Evolutionary conservation across 495 filamentous ascomycete genomes (phyloP).

Genomic region (Massariosphaeria phaeospora): DNA sequence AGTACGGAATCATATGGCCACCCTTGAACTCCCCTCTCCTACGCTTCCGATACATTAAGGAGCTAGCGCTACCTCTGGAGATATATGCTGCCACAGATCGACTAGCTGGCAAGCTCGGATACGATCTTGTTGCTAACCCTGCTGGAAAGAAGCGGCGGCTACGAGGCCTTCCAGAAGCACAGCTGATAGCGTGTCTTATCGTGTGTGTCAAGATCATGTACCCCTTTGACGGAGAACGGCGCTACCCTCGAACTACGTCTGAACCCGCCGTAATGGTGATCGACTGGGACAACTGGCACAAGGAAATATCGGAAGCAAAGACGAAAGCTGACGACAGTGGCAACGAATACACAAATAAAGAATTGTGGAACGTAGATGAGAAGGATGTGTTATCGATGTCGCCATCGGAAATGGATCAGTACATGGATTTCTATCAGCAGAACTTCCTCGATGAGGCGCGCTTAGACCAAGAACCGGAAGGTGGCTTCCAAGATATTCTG

Average conservation of each 20-base stretch:
- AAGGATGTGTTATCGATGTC: slow-evolving; percentile 65
- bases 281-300: slow-evolving; percentile 67
- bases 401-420: slow-evolving; percentile 65
- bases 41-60: slow-evolving; percentile 62
- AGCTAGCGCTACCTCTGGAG: slow-evolving; percentile 73
- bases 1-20: slow-evolving; percentile 69
- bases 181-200: slow-evolving; percentile 65
- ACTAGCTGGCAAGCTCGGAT: slow-evolving; percentile 53
- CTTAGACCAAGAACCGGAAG: slow-evolving; percentile 19
- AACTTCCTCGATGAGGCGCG: slow-evolving; percentile 52
- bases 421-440: slow-evolving; percentile 84
- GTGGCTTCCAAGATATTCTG: slow-evolving; percentile 40
- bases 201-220: slow-evolving; percentile 73
- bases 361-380: slow-evolving; percentile 51
- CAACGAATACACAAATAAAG: slow-evolving; percentile 11
- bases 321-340: background rate
- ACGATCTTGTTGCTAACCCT: slow-evolving; percentile 51
- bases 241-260: slow-evolving; percentile 50
- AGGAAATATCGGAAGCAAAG: slow-evolving; percentile 1
- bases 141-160: slow-evolving; percentile 25
- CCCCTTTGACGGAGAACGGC: slow-evolving; percentile 62
- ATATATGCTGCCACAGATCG: slow-evolving; percentile 59
- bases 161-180: slow-evolving; percentile 59
- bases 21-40: slow-evolving; percentile 62
- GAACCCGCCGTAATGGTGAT: slow-evolving; percentile 61